These are phyloP conservation scores for Tetramitus jugosus DNA, from an alignment of 208 protist genomes.

Conservation along the genomic window DNA sequence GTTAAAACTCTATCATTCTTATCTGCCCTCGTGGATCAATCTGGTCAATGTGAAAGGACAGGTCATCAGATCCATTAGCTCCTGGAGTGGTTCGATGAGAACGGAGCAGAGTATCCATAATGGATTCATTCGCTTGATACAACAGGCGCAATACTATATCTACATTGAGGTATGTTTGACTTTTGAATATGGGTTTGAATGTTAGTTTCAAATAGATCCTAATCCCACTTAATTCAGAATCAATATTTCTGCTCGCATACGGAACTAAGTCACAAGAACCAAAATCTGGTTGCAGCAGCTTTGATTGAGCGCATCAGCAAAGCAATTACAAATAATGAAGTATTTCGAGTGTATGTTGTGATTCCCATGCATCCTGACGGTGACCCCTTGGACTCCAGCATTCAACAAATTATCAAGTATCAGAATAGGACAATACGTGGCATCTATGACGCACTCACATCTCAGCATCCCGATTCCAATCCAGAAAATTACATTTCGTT, in stretches of 20 bases:
- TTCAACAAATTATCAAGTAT: slow-evolving; percentile 38
- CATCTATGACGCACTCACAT: background rate
- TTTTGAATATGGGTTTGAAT: no score
- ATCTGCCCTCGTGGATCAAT: no score
- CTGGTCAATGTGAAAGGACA: no score
- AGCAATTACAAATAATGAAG: slow-evolving; percentile 22
- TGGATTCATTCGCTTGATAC: slow-evolving; percentile 24
- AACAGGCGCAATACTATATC: slow-evolving; percentile 21
- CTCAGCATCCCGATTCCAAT: background rate
- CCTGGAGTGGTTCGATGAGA: background rate
- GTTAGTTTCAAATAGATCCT: no score
- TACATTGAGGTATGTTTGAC: no score
- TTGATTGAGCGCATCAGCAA: background rate
- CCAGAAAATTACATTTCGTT: slow-evolving; percentile 20
- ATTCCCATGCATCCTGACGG: slow-evolving; percentile 38
- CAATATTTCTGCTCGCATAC: background rate
- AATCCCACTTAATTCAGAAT: no score
- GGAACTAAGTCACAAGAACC: no score
- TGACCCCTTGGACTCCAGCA: background rate
- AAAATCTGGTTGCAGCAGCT: background rate
- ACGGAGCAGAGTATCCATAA: slow-evolving; percentile 19
- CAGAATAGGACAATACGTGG: slow-evolving; percentile 24
- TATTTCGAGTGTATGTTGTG: slow-evolving; percentile 6
- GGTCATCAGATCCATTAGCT: background rate
- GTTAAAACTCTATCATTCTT: no score